Conservation (phyloP, 1,284 basidiomycete genomes). For the Ceratobasidium sp. region DNA sequence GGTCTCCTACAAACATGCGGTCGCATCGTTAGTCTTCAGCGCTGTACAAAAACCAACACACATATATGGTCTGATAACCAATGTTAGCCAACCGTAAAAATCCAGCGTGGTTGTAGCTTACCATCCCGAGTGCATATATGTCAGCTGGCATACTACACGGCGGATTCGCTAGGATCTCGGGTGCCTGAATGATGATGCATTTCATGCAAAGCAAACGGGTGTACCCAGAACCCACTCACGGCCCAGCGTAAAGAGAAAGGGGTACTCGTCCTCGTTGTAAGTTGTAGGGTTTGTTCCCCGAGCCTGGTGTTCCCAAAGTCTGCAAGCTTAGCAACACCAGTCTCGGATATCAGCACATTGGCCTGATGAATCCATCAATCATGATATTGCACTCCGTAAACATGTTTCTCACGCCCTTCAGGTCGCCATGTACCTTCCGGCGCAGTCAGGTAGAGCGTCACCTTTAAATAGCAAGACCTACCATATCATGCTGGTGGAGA, state of each 20-base stretch:
- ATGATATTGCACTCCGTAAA: not conserved
- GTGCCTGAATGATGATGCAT: not conserved
- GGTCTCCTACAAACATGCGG: not conserved
- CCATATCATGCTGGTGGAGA: not conserved
- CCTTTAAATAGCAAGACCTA: not conserved
- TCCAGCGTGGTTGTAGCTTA: not conserved
- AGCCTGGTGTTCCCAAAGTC: not conserved
- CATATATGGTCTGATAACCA: slow-evolving; percentile 1
- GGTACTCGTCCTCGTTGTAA: not conserved
- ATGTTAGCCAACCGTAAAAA: not conserved
- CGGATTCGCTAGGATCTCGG: not conserved
- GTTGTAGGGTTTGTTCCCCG: not conserved
- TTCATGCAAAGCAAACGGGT: not conserved
- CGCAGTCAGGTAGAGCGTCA: not conserved
- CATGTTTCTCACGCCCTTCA: not conserved
- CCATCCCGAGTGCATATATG: slow-evolving; percentile 1
- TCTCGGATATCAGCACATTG: not conserved
- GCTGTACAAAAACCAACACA: not conserved
- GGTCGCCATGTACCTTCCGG: not conserved
- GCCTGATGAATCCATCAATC: not conserved
- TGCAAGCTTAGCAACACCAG: not conserved
- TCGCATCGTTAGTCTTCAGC: not conserved
- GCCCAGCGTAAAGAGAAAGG: not conserved
- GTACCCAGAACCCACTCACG: not conserved
- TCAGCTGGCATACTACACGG: not conserved